A percentile compares a stretch with the other conserved stretches of the same genome.
phyloP scores from a whole-genome alignment of 495 filamentous ascomycete genomes.

The Aspergillus homomorphus region DNA sequence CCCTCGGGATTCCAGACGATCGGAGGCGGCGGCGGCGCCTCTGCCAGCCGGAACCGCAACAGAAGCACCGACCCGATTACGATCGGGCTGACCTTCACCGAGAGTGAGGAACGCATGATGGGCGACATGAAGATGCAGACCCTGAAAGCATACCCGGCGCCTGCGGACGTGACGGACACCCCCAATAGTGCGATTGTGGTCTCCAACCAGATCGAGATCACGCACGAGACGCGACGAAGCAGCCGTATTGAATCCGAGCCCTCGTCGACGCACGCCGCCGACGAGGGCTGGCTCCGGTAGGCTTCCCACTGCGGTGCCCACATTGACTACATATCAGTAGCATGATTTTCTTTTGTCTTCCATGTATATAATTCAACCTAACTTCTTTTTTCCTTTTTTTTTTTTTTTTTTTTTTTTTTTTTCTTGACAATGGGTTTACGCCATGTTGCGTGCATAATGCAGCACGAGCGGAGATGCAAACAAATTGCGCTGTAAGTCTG shows the following conservation, averaged over 20 bases:
- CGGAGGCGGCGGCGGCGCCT: constrained; percentile 28
- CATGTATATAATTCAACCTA: background rate
- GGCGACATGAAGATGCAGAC: constrained; percentile 39
- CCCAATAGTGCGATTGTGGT: constrained; percentile 23
- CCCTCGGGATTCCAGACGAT: constrained; percentile 22
- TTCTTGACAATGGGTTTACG: too few relatives aligned
- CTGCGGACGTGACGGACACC: constrained; percentile 2
- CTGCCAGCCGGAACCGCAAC: constrained; percentile 38
- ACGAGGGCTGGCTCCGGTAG: background rate
- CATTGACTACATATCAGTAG: too few relatives aligned
- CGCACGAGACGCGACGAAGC: constrained; percentile 11
- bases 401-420: background rate
- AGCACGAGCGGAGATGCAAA: background rate
- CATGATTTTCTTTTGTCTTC: background rate
- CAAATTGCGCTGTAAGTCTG: background rate
- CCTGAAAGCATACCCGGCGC: constrained; percentile 17
- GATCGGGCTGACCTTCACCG: constrained; percentile 42
- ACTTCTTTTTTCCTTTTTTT: background rate
- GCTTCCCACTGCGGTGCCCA: background rate
- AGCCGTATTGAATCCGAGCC: background rate
- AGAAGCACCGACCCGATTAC: constrained; percentile 46
- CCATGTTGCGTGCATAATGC: background rate
- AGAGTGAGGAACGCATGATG: constrained; percentile 51
- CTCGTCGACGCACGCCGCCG: background rate
- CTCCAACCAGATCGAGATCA: constrained; percentile 29